Base-by-base conservation (phyloP, 164 flowering plant species). In the Protea cynaroides region DNA sequence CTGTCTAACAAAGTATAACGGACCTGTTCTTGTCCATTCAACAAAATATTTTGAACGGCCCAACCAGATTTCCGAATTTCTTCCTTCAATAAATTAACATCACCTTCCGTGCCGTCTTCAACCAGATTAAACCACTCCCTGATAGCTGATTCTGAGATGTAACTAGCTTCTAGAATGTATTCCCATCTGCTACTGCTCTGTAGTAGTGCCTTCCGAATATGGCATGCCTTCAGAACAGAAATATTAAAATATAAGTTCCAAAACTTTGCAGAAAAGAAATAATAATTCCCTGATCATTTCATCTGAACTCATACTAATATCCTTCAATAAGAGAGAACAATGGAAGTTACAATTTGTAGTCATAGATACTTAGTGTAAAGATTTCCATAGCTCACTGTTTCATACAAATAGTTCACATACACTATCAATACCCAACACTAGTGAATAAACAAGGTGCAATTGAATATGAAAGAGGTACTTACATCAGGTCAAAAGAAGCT, bases 161-260 rank as follows among this genome's bases (percentile, higher is more conserved):
- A 63, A 67, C 58, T 21, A 57, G 59, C 71, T 62, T 70, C 73
- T 13, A 73, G 6, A 25, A 50, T 49, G 18, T 65, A 63, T 23
- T 72, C 70, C 84, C 79, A 76, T 12, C 61, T 38, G 49, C 36
- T 51, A 21, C 47, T 60, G 29, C 64, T 69, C 38, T 24, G 40
- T 29, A 58, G 65, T 24, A 89, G 75, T 21, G 71, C 69, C 56
- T 76, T 72, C 18, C 96, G 85, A 63, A 89, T 64, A 65, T 85
- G 81, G 68, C 85, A 85, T 25, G 90, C 89, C 96, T 89, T 61
- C 51, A 73, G 14, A 18, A 58, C 65, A 65, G 0, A n/a, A 49
- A 15, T 15, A 15, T 18, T 5, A 49, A 3, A 12, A 9, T 40
- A 40, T 40, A 40, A 3, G 46, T 4, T 40, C 46, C 8, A 40